These are phyloP conservation scores for Crithidia thermophila DNA, from an alignment of 208 protist species.

Conservation along the genomic window DNA sequence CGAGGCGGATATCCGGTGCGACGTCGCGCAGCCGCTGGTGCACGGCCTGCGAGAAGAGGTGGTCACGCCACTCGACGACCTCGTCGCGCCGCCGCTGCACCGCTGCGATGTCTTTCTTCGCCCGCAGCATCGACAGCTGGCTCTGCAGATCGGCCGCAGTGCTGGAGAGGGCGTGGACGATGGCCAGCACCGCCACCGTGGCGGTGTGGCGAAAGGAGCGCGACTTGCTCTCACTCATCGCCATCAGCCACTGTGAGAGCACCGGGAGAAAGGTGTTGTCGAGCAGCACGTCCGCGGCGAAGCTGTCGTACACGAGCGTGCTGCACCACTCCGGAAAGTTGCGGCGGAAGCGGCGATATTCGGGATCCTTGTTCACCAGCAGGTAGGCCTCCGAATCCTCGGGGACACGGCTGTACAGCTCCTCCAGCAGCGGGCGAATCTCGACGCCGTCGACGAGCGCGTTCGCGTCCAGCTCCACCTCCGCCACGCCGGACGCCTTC, in stretches of 20 bases:
- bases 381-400: slow-evolving; percentile 74
- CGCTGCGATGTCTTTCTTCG: slow-evolving; percentile 53
- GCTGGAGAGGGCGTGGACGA: slow-evolving; percentile 80
- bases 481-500: slow-evolving; percentile 71
- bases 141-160: slow-evolving; percentile 48
- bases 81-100: slow-evolving; percentile 54
- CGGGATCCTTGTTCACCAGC: slow-evolving; percentile 78
- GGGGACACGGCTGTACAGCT: slow-evolving; percentile 81
- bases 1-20: slow-evolving; percentile 78
- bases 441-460: slow-evolving; percentile 67
- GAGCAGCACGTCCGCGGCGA: slow-evolving; percentile 58
- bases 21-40: slow-evolving; percentile 89
- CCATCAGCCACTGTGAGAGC: slow-evolving; percentile 77
- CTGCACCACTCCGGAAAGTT: slow-evolving; percentile 69
- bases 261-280: slow-evolving; percentile 62
- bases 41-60: slow-evolving; percentile 84
- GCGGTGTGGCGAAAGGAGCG: slow-evolving; percentile 87
- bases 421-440: slow-evolving; percentile 75
- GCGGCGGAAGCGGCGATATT: slow-evolving; percentile 61
- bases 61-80: slow-evolving; percentile 55
- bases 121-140: slow-evolving; percentile 40
- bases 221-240: slow-evolving; percentile 91
- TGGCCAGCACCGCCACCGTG: slow-evolving; percentile 63
- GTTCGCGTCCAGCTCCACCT: slow-evolving; percentile 68
- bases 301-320: slow-evolving; percentile 58